Evolutionary conservation across 148 eudicot genomes (phyloP), one percentile per base, ranked within the genome.

Genomic region (Tetragonia tetragonoides): DNA sequence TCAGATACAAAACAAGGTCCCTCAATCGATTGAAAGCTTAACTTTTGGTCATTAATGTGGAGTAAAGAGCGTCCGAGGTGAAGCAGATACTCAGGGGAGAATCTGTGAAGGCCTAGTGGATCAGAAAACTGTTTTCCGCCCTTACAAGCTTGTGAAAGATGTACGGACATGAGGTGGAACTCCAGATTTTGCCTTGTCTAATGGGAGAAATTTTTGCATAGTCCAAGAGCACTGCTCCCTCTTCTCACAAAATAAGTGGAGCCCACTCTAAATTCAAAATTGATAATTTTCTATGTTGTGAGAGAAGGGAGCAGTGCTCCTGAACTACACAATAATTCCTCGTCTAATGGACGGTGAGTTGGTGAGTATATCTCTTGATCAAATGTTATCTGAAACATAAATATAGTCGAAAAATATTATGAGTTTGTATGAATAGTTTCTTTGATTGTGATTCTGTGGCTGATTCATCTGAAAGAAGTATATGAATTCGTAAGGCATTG

Each of bases 61-160:
- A 96, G 88, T 98, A 96, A 80, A 88, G 99, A 81, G 97, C 98
- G 24, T 74, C 95, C 15, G 98, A 93, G 80, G 88, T 96, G 79
- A 96, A 91, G 88, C 98, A 96, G 83, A 96, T 28, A 28, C 34
- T 96, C 16, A 89, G 88, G 57, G 99, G 99, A 75, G 99, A 93
- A 83, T 86, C 83, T 12, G 99, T 96, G 66, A 96, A 96, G 85
- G 99, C 34, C 34, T n/a, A 28, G 34, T 28, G 34, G 0, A 1
- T 28, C 99, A 0, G 99, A 96, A 60, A 3, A 96, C 93, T 69
- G 97, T 96, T 2, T 96, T 96, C 65, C 99, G 93, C 80, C 99
- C 98, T 0, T 96, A 96, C 88, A 96, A 96, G 87, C 92, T 96
- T 42, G 99, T 96, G 74, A 96, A 96, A 85, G 99, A 96, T 81